Base-by-base conservation (phyloP, 495 filamentous ascomycete species). In the Hypoxylon lenormandii region DNA sequence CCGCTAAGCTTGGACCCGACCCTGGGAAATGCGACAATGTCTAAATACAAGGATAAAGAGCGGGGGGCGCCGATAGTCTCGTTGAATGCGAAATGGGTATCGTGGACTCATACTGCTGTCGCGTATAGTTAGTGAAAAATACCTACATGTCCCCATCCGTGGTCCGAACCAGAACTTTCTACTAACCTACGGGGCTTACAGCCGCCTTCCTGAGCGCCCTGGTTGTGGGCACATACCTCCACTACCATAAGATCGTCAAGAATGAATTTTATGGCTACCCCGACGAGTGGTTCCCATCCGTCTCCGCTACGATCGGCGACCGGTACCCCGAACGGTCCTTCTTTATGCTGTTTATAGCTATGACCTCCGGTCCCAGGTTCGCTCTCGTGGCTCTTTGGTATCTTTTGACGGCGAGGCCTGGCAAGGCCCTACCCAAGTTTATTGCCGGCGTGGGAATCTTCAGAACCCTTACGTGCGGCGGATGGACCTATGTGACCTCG, bases 401-500 rank as follows among this genome's bases (percentile, higher is more conserved):
- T 74, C 82, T 97, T 64, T 82, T 99, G 30, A 97, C 93, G 18
- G 86, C 90, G 48, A 87, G 86, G 64, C 88, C 90, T 10, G 90
- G 91, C 74, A 87, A 84, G 30, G 82, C 81, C 18, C 84, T 96
- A 26, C 92, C 96, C 1, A 95, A 95, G 76, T 86, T 94, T 61
- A 84, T 98, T 49, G 91, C 91, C 13, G 85, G 87, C 16, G 86
- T 90, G 21, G 96, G 96, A 50, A 37, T 97, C 46, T 91, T 97
- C 73, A 87, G 96, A 66, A 97, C 94, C 4, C 78, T 99, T 60
- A 96, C 93, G 1, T 99, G 96, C 73, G 96, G 94, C 53, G 96
- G 96, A 37, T 99, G 96, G 96, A 97, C 96, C 36, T 99, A 98
- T 77, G 90, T 99, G 51, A 99, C 96, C 18, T 97, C 94, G 38